Conservation (phyloP, 2,329 filamentous ascomycete genomes). For the Fusarium marasasianum region DNA sequence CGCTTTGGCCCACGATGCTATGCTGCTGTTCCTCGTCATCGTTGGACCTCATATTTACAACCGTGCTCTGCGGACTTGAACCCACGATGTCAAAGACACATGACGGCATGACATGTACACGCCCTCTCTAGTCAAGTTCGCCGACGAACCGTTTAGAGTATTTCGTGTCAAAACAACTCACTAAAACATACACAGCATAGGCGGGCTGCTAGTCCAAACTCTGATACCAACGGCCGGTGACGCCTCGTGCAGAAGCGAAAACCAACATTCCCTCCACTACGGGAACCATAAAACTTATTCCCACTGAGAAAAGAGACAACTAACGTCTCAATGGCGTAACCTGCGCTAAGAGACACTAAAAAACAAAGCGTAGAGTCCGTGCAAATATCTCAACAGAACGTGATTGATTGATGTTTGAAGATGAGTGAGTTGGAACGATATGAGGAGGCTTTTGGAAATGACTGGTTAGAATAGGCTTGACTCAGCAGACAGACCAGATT, state of each 20-base stretch:
- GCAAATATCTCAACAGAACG: not conserved
- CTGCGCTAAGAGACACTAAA: not conserved
- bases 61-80: not conserved
- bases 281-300: not conserved
- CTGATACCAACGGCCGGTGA: not conserved
- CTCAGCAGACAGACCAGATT: not conserved
- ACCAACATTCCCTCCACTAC: not conserved
- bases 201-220: conserved; percentile 19
- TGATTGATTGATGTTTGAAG: not conserved
- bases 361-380: not conserved
- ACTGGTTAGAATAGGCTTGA: not conserved
- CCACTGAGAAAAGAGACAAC: conserved; percentile 36
- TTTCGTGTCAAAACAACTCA: not conserved
- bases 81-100: not conserved
- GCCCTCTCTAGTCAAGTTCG: not conserved
- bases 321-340: not conserved
- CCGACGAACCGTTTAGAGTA: not conserved
- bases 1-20: conserved; percentile 4
- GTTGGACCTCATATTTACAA: not conserved
- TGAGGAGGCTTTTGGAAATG: not conserved
- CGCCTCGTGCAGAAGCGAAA: not conserved
- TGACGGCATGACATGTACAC: conserved; percentile 6
- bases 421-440: not conserved
- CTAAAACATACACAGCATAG: not conserved
- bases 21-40: not conserved